Conservation (phyloP, 805 yeast genomes). For the Naumovozyma baii region DNA sequence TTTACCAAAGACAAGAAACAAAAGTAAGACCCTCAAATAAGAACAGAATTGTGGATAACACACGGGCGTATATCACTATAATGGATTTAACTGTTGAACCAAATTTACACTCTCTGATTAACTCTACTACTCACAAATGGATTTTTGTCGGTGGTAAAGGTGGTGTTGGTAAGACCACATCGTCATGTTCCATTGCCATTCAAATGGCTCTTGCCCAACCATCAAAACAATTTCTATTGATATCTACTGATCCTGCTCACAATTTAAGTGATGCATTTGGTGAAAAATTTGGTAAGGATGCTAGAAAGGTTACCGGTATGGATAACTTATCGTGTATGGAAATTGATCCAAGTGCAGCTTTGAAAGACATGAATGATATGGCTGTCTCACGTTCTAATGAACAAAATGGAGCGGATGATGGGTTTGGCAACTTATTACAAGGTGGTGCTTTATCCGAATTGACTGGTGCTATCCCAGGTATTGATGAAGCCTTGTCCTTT, state of each 20-base stretch:
- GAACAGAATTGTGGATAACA: too few relatives aligned
- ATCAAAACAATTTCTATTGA: slow-evolving; percentile 67
- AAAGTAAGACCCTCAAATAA: too few relatives aligned
- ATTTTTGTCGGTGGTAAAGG: slow-evolving; percentile 99
- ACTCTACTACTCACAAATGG: slow-evolving; percentile 75
- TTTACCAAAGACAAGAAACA: too few relatives aligned
- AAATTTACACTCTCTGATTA: slow-evolving; percentile 56
- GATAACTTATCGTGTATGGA: slow-evolving; percentile 92
- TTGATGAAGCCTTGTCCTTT: slow-evolving; percentile 94
- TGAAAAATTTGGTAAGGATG: slow-evolving; percentile 95
- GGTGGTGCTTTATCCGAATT: slow-evolving; percentile 54
- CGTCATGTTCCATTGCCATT: slow-evolving; percentile 89
- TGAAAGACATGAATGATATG: slow-evolving; percentile 71
- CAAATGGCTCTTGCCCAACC: slow-evolving; percentile 85
- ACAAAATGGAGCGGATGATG: slow-evolving; percentile 34
- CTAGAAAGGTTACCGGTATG: slow-evolving; percentile 85
- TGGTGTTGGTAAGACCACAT: slow-evolving; percentile 98
- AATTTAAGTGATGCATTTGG: slow-evolving; percentile 96
- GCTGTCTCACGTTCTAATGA: slow-evolving; percentile 32
- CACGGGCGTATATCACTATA: too few relatives aligned
- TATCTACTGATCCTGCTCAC: slow-evolving; percentile 98
- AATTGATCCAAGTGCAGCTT: slow-evolving; percentile 89
- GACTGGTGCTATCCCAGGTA: slow-evolving; percentile 94
- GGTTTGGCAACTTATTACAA: slow-evolving; percentile 25
- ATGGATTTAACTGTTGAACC: slow-evolving; percentile 62